A percentile compares a stretch with the other conserved stretches of the same genome.
Evolutionary conservation across 495 filamentous ascomycete species (phyloP).

Genomic region (Pyrenopolyporus hunteri): DNA sequence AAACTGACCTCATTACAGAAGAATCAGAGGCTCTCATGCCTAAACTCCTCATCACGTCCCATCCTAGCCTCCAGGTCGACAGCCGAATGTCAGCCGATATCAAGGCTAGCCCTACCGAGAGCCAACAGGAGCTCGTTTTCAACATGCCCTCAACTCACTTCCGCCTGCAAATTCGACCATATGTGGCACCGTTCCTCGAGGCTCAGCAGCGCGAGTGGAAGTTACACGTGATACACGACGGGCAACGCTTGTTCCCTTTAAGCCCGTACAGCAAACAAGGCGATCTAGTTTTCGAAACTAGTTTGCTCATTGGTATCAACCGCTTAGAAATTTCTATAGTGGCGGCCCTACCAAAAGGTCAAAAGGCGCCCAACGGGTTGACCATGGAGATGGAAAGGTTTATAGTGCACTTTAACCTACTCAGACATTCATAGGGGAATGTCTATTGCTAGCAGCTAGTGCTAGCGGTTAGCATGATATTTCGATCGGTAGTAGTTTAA

Average conservation of each 20-base stretch:
- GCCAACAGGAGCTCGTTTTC: conserved; percentile 72
- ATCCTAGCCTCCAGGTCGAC: conserved; percentile 64
- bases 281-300: conserved; percentile 65
- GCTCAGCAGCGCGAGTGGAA: conserved; percentile 66
- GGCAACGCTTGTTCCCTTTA: conserved; percentile 47
- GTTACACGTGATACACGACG: conserved; percentile 64
- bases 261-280: conserved; percentile 36
- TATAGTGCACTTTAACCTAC: conserved; percentile 64
- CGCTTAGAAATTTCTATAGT: conserved; percentile 69
- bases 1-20: conserved; percentile 38
- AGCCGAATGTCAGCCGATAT: conserved; percentile 62
- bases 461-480: not conserved
- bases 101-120: conserved; percentile 62
- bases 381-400: conserved; percentile 73
- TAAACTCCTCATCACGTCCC: conserved; percentile 68
- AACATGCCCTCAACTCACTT: conserved; percentile 67
- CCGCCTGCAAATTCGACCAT: conserved; percentile 68
- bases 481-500: not conserved
- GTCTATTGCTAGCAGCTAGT: not conserved
- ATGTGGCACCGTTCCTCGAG: conserved; percentile 56
- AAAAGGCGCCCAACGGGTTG: conserved; percentile 59
- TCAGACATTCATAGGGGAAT: conserved; percentile 35
- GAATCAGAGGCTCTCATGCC: conserved; percentile 66
- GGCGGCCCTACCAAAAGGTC: conserved; percentile 64
- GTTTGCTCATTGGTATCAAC: conserved; percentile 66